Percentiles rank a stretch among this genome's conserved stretches.
These are phyloP conservation scores for Perilla frutescens DNA, from an alignment of 257 asterid genomes.

Conservation along the genomic window DNA sequence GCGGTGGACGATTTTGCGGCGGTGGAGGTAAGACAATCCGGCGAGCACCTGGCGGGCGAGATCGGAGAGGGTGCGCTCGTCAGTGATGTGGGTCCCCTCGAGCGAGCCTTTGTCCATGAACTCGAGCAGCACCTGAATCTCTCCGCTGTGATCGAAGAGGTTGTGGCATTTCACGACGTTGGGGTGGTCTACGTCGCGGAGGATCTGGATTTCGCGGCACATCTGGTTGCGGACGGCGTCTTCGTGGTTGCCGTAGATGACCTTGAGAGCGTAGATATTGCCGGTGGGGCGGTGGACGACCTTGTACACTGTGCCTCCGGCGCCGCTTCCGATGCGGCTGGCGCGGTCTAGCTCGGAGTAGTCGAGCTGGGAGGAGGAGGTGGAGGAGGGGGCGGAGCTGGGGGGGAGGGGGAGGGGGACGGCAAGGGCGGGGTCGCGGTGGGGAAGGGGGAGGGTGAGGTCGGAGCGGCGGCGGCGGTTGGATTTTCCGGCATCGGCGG, in stretches of 20 bases:
- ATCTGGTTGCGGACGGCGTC: slow-evolving; percentile 80
- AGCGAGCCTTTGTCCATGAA: slow-evolving; percentile 84
- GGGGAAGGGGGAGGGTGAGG: slow-evolving; percentile 84
- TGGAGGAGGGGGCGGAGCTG: slow-evolving; percentile 37
- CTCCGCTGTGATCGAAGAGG: slow-evolving; percentile 76
- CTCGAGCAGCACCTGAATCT: slow-evolving; percentile 81
- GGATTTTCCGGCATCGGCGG: slow-evolving; percentile 29
- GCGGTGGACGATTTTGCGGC: slow-evolving; percentile 80
- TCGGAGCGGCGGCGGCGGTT: slow-evolving; percentile 47
- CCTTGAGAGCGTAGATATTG: slow-evolving; percentile 71
- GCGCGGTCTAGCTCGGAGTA: slow-evolving; percentile 80
- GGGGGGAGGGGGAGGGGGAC: slow-evolving; percentile 82
- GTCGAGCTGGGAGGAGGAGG: slow-evolving; percentile 35
- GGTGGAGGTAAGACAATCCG: slow-evolving; percentile 74
- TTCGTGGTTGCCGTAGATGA: slow-evolving; percentile 82
- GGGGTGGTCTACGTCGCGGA: slow-evolving; percentile 79
- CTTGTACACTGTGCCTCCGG: slow-evolving; percentile 92
- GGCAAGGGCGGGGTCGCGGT: slow-evolving; percentile 67
- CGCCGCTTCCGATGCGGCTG: slow-evolving; percentile 87
- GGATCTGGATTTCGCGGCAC: slow-evolving; percentile 92
- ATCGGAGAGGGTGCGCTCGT: slow-evolving; percentile 67
- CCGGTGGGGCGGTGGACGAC: slow-evolving; percentile 82
- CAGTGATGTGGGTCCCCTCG: slow-evolving; percentile 62
- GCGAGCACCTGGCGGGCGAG: slow-evolving; percentile 76
- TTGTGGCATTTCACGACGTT: slow-evolving; percentile 81